These are phyloP conservation scores for Spinacia oleracea DNA, from an alignment of 179 eudicot species.

Conservation along the genomic window DNA sequence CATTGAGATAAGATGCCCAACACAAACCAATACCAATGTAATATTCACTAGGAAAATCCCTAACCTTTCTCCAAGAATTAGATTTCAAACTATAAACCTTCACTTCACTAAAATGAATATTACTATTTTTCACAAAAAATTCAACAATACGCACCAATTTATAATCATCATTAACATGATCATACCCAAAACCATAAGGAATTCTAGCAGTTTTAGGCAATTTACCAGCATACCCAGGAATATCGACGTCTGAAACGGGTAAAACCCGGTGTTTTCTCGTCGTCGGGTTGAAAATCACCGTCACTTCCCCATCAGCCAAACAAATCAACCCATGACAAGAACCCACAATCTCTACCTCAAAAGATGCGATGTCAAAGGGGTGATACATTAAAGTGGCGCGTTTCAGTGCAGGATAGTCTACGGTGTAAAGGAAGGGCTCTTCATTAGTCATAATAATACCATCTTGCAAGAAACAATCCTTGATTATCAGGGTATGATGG, in stretches of 20 bases:
- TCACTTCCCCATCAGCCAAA: neutral
- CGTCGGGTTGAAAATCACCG: neutral
- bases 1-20: slow-evolving; percentile 26
- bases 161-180: slow-evolving; percentile 24
- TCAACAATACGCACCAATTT: slow-evolving; percentile 22
- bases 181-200: slow-evolving; percentile 22
- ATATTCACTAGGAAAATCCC: slow-evolving; percentile 25
- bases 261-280: neutral
- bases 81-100: slow-evolving; percentile 37
- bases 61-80: slow-evolving; percentile 28
- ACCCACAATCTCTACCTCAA: neutral
- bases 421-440: neutral
- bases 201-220: no score
- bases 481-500: neutral
- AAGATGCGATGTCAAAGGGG: neutral
- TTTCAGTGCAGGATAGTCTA: neutral
- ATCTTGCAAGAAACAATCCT: neutral
- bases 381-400: neutral
- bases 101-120: slow-evolving; percentile 24
- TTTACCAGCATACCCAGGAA: no score
- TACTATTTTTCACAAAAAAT: neutral
- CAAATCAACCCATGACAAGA: neutral
- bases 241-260: neutral
- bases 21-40: slow-evolving; percentile 3
- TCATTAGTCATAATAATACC: neutral